Evolutionary conservation across 768 basidiomycete genomes (phyloP).

Genomic region (Mycena floridula): DNA sequence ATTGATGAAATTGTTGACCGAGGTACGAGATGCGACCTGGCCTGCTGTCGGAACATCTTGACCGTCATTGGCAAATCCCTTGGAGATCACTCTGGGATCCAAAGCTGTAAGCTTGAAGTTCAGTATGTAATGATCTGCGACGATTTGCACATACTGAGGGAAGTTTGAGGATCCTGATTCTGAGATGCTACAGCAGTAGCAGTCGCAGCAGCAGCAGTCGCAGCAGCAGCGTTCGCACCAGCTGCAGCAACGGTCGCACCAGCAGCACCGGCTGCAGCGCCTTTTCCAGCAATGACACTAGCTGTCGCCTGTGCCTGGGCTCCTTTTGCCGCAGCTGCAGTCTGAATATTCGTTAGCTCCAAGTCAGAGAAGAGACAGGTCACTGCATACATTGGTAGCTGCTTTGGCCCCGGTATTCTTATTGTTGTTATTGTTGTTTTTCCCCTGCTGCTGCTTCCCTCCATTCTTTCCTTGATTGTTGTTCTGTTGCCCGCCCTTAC

Average conservation of each 20-base stretch:
- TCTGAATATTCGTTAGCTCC: background rate
- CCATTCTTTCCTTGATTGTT: constrained; percentile 4
- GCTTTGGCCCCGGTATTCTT: background rate
- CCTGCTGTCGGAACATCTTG: constrained; percentile 36
- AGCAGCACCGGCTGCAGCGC: background rate
- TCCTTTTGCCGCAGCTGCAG: background rate
- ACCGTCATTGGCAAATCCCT: constrained; percentile 50
- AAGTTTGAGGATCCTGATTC: constrained; percentile 35
- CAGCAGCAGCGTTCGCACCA: too few relatives aligned
- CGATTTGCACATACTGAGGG: constrained; percentile 31
- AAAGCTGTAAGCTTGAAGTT: constrained; percentile 25
- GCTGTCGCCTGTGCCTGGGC: background rate
- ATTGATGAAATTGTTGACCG: constrained; percentile 74
- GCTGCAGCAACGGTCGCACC: constrained; percentile 1
- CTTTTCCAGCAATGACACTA: constrained; percentile 3
- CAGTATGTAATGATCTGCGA: too few relatives aligned
- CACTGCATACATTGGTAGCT: background rate
- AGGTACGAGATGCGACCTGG: constrained; percentile 51
- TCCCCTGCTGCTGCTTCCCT: background rate
- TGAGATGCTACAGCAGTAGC: background rate
- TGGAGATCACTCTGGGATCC: constrained; percentile 43
- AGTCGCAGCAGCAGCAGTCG: too few relatives aligned
- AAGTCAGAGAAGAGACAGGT: background rate
- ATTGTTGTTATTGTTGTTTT: constrained; percentile 1
- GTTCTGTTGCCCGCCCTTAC: constrained; percentile 1